Conservation (phyloP, 345 rosid genomes). For the Rhodamnia argentea region DNA sequence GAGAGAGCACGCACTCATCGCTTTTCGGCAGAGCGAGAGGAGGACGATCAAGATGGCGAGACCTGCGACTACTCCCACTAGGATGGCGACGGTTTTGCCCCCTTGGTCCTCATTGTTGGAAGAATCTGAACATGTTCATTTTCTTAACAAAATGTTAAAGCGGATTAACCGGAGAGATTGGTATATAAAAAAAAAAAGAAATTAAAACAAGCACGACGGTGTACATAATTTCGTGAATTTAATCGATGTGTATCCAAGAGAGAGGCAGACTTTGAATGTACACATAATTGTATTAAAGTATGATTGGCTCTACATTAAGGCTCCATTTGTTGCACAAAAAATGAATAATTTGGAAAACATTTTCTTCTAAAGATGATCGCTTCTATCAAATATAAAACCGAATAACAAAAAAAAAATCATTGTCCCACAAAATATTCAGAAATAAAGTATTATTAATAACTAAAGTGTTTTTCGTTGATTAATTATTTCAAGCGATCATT, state of each 20-base stretch:
- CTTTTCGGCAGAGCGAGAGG: slow-evolving; percentile 62
- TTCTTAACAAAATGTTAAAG: background rate
- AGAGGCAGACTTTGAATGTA: background rate
- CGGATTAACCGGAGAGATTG: too few relatives aligned
- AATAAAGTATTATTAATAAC: too few relatives aligned
- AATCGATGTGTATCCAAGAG: background rate
- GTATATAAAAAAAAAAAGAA: background rate
- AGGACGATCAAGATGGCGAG: slow-evolving; percentile 57
- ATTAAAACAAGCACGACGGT: background rate
- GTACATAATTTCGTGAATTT: background rate
- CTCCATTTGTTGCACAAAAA: too few relatives aligned
- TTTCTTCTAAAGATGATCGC: too few relatives aligned
- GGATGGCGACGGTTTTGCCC: slow-evolving; percentile 77
- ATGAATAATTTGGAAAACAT: too few relatives aligned
- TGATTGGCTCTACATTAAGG: background rate
- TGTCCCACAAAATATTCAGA: too few relatives aligned
- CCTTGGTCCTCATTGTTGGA: slow-evolving; percentile 39
- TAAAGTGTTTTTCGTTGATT: too few relatives aligned
- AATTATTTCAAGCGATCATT: too few relatives aligned
- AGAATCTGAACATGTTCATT: slow-evolving; percentile 31
- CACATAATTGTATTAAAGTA: background rate
- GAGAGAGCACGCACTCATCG: slow-evolving; percentile 22
- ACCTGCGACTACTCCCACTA: slow-evolving; percentile 69
- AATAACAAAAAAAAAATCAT: too few relatives aligned
- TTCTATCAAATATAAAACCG: too few relatives aligned